Conservation (phyloP, 345 rosid species). For the Eutrema japonicum region DNA sequence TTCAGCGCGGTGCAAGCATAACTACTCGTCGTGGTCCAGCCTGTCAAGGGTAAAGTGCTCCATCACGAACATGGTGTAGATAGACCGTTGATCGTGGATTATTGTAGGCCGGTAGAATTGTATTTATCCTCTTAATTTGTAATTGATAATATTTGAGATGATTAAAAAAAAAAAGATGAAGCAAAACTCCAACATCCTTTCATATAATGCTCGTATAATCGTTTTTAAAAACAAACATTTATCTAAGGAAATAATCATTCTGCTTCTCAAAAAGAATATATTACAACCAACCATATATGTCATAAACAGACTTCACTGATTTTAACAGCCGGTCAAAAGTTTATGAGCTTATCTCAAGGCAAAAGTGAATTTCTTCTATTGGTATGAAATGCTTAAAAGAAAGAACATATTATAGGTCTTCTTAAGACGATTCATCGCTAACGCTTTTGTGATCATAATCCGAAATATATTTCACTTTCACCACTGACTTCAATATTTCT, state of each 20-base stretch:
- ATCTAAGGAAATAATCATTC: neutral
- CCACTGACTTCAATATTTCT: constrained; percentile 6
- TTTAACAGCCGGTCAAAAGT: neutral
- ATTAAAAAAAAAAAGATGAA: no score
- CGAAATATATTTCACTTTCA: constrained; percentile 3
- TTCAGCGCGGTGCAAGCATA: no score
- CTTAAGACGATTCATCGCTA: constrained; percentile 11
- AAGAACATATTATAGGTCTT: neutral
- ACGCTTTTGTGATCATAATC: constrained; percentile 16
- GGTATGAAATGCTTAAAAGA: neutral
- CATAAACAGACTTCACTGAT: constrained; percentile 3
- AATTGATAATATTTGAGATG: no score
- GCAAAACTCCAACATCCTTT: no score
- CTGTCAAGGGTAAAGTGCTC: no score
- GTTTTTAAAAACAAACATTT: no score
- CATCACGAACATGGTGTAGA: no score
- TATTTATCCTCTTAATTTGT: no score
- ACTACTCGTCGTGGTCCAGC: no score
- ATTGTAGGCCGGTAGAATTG: no score
- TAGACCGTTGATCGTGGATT: no score
- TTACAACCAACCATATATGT: constrained; percentile 19
- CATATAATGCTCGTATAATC: no score
- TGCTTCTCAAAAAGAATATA: neutral
- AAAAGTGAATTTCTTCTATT: constrained; percentile 19
- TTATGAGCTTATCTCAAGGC: neutral